Percentiles rank a stretch among this genome's conserved stretches.
phyloP scores from a whole-genome alignment of 2,329 filamentous ascomycete genomes.

The Cladosporium phlei region DNA sequence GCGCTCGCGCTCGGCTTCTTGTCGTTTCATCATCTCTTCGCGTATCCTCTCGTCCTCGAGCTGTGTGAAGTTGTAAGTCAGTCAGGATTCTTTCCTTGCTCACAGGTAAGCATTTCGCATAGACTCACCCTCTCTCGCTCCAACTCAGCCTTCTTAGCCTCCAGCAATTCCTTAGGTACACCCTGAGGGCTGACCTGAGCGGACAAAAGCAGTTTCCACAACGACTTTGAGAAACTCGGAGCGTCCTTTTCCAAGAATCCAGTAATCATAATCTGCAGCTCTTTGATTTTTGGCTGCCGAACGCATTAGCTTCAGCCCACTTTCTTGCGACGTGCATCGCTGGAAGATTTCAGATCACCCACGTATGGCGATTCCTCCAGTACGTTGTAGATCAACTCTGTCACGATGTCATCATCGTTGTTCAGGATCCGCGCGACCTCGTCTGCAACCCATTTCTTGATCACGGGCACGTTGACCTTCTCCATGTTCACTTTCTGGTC shows the following conservation, averaged over 20 bases:
- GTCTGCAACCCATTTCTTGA: conserved; percentile 98
- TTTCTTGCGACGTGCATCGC: too few species aligned
- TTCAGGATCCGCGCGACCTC: conserved; percentile 82
- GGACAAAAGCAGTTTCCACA: conserved; percentile 88
- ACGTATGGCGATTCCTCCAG: conserved; percentile 73
- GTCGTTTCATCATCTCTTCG: conserved; percentile 66
- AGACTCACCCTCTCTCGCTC: conserved; percentile 81
- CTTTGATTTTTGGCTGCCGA: conserved; percentile 84
- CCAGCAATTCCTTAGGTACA: conserved; percentile 87
- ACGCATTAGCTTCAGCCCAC: conserved; percentile 1
- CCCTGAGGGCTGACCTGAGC: conserved; percentile 84
- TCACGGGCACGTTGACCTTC: conserved; percentile 94
- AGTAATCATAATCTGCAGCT: conserved; percentile 87
- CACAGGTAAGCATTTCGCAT: not conserved
- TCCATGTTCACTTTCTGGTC: conserved; percentile 93
- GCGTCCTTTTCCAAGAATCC: conserved; percentile 95
- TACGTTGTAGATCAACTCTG: conserved; percentile 70
- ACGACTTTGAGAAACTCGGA: conserved; percentile 79
- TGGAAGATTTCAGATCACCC: conserved; percentile 35
- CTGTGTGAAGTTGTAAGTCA: conserved; percentile 43
- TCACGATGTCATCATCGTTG: conserved; percentile 93
- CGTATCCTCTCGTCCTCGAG: conserved; percentile 77
- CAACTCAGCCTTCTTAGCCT: conserved; percentile 92
- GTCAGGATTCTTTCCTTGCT: not conserved
- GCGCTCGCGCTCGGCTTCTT: conserved; percentile 65